Base-by-base conservation (phyloP, 176 grass and related monocot genomes). In the Saccharum spontaneum region DNA sequence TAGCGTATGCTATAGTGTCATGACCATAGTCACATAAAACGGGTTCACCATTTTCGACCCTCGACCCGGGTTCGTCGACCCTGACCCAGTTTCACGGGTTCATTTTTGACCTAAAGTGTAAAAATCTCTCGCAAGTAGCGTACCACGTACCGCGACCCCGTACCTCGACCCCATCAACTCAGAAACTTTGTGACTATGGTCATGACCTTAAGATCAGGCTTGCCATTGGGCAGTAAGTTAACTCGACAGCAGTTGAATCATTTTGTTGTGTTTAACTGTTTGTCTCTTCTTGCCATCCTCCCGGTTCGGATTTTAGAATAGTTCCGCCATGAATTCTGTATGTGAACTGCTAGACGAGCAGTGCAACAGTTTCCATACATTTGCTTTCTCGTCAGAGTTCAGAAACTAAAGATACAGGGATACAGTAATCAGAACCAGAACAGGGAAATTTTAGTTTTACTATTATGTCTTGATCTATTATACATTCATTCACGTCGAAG, bases 401-500 rank as follows among this genome's bases (percentile, higher is more conserved):
- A 43, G n/a, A 49, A 78, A 79, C 17, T 28, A 20, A 11, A 8
- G 12, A 28, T 45, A 44, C 38, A 79, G 2, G 10, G 39, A 40
- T 26, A 30, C 22, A 64, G 38, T 17, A 44, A 30, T 3, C 74
- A 54, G 55, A 77, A 50, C 17, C 67, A 43, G 55, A 83, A 50
- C 17, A 52, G 3, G 17, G 18, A 15, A 11, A 11, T 46, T 69
- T 71, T 16, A 49, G n/a, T 2, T 48, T 70, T 13, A 26, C 33
- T 65, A 65, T 59, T 61, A 63, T 63, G 23, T 28, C 9, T 12
- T 28, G 12, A 39, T 70, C 22, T 86, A 82, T 82, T 69, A 34
- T 72, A 77, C 72, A 82, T 73, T 71, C 67, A 79, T 73, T 83
- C 74, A 79, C 67, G 66, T 41, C 4, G 34, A 86, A 44, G 37